Conservation (phyloP, 768 basidiomycete species). For the Amanita subjunquillea region DNA sequence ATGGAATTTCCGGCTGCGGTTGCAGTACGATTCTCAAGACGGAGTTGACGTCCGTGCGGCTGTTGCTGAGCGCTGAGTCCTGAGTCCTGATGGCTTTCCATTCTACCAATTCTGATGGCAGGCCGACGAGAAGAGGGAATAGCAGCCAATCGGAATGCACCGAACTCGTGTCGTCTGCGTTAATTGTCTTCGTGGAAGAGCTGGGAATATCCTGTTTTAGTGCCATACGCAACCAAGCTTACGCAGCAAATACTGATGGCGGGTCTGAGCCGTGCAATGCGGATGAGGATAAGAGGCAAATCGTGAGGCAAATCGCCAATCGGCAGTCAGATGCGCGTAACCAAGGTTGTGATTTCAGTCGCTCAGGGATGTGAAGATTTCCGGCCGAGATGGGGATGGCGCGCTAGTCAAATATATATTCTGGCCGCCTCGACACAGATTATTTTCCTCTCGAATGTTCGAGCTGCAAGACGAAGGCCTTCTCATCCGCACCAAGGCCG, state of each 20-base stretch:
- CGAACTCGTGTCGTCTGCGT: neutral
- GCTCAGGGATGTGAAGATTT: slow-evolving; percentile 1
- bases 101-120: no score
- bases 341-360: neutral
- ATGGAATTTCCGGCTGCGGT: no score
- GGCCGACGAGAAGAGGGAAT: neutral
- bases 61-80: no score
- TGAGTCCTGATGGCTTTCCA: no score
- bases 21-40: no score
- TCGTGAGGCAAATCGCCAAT: neutral
- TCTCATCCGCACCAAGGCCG: neutral
- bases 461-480: neutral
- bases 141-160: neutral
- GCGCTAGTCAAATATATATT: neutral
- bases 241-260: neutral
- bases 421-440: neutral
- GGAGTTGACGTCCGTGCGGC: no score
- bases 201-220: neutral
- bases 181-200: neutral
- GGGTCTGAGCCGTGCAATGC: no score
- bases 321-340: neutral
- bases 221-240: neutral
- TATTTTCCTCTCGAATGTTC: neutral
- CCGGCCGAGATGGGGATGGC: neutral
- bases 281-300: neutral